Percentiles rank a stretch among this genome's conserved stretches.
phyloP scores from a whole-genome alignment of 257 asterid species.

The Haberlea rhodopensis region DNA sequence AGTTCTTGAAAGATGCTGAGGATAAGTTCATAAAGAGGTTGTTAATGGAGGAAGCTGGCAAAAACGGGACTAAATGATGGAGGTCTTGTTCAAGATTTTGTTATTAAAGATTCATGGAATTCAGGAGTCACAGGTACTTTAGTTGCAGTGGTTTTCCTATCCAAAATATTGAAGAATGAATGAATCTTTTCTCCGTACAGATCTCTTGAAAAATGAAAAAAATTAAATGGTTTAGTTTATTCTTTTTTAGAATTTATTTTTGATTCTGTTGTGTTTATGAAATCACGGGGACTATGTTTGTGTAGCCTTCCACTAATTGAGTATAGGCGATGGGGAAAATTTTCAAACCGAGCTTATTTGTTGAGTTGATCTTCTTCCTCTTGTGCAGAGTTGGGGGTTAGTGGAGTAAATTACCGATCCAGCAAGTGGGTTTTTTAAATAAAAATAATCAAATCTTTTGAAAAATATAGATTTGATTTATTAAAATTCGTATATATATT shows the following conservation, averaged over 20 bases:
- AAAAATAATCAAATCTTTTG: not conserved
- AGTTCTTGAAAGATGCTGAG: slow-evolving; percentile 93
- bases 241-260: slow-evolving; percentile 1
- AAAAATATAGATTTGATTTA: too few species aligned
- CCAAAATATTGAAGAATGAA: slow-evolving; percentile 38
- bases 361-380: too few species aligned
- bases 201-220: not conserved
- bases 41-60: slow-evolving; percentile 51
- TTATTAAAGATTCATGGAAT: slow-evolving; percentile 10
- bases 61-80: slow-evolving; percentile 31
- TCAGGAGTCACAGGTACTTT: slow-evolving; percentile 52
- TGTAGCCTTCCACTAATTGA: slow-evolving; percentile 4
- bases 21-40: slow-evolving; percentile 65
- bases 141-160: slow-evolving; percentile 47
- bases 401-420: not conserved
- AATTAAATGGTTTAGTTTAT: slow-evolving; percentile 20
- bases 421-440: not conserved
- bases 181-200: slow-evolving; percentile 13
- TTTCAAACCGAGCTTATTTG: not conserved
- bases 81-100: slow-evolving; percentile 25
- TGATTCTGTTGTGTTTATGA: slow-evolving; percentile 21
- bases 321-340: not conserved
- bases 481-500: too few species aligned
- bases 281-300: not conserved
- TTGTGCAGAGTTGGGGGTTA: too few species aligned